These are phyloP conservation scores for Syzygium grande DNA, from an alignment of 345 rosid species.

Conservation along the genomic window DNA sequence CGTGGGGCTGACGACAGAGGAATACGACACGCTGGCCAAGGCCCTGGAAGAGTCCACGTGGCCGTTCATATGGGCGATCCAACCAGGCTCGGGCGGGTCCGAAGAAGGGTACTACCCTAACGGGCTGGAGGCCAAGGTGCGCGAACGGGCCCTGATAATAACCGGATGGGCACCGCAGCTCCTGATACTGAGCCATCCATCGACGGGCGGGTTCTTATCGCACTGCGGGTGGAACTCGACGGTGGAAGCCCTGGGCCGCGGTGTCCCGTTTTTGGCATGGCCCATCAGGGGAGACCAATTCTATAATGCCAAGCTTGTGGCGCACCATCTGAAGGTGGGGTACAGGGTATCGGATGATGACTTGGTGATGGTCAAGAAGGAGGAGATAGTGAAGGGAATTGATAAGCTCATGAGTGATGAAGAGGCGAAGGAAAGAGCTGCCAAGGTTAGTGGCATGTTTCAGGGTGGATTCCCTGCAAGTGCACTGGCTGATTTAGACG, in stretches of 20 bases:
- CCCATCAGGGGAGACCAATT: constrained; percentile 30
- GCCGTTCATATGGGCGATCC: constrained; percentile 23
- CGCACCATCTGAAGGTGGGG: constrained; percentile 7
- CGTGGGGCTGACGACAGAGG: not conserved
- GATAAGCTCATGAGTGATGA: constrained; percentile 28
- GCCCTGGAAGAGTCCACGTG: constrained; percentile 8
- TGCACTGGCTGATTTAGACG: constrained; percentile 11
- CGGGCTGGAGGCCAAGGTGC: constrained; percentile 10
- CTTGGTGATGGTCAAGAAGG: not conserved
- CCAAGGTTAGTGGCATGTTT: not conserved
- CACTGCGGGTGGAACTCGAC: constrained; percentile 46
- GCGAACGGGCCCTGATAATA: constrained; percentile 24
- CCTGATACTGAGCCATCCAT: constrained; percentile 23
- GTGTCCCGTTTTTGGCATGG: constrained; percentile 20
- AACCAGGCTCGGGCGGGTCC: not conserved
- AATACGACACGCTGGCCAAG: not conserved
- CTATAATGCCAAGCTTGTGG: constrained; percentile 21
- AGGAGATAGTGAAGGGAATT: constrained; percentile 17
- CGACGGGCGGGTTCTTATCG: constrained; percentile 24
- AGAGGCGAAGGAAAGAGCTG: constrained; percentile 13
- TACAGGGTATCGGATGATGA: constrained; percentile 11
- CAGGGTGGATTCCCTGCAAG: constrained; percentile 13
- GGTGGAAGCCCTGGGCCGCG: constrained; percentile 20
- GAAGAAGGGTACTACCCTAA: constrained; percentile 3
- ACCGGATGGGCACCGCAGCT: constrained; percentile 29